These are phyloP conservation scores for Linum tenue DNA, from an alignment of 345 rosid species.

Conservation along the genomic window DNA sequence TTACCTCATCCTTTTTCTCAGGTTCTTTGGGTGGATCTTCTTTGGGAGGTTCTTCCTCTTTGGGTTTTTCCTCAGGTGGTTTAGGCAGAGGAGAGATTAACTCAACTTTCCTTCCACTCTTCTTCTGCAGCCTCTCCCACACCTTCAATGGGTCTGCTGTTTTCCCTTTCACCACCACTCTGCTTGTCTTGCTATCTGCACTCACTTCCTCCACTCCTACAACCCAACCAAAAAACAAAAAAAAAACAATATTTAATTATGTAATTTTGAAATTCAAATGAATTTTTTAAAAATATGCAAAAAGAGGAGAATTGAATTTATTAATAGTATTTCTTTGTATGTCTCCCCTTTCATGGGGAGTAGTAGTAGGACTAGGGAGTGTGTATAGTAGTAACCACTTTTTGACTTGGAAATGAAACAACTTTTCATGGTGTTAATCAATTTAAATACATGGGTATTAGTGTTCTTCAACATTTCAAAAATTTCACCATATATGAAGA, in stretches of 20 bases:
- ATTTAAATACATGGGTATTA: background rate
- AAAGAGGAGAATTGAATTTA: too few relatives aligned
- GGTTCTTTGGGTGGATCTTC: slow-evolving; percentile 18
- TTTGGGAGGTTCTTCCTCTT: slow-evolving; percentile 22
- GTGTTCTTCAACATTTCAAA: background rate
- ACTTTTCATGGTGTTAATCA: background rate
- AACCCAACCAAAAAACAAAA: background rate
- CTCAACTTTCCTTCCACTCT: slow-evolving; percentile 63
- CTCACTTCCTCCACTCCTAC: slow-evolving; percentile 58
- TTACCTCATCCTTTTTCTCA: slow-evolving; percentile 49
- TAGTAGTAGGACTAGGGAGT: too few relatives aligned
- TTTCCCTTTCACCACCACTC: slow-evolving; percentile 74
- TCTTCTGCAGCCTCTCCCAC: slow-evolving; percentile 50
- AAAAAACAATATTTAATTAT: background rate
- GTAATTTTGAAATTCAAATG: background rate
- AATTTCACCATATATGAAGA: too few relatives aligned
- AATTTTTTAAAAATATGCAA: too few relatives aligned
- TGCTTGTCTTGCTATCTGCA: slow-evolving; percentile 48
- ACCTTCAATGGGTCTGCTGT: slow-evolving; percentile 51
- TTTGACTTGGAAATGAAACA: background rate
- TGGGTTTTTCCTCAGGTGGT: slow-evolving; percentile 28
- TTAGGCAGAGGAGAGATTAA: slow-evolving; percentile 60
- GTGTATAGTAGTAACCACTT: background rate
- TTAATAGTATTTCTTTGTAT: too few relatives aligned
- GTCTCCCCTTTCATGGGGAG: background rate